Evolutionary conservation across 371 early-diverging fungal species (phyloP).

Genomic region (Mortierella sp.): DNA sequence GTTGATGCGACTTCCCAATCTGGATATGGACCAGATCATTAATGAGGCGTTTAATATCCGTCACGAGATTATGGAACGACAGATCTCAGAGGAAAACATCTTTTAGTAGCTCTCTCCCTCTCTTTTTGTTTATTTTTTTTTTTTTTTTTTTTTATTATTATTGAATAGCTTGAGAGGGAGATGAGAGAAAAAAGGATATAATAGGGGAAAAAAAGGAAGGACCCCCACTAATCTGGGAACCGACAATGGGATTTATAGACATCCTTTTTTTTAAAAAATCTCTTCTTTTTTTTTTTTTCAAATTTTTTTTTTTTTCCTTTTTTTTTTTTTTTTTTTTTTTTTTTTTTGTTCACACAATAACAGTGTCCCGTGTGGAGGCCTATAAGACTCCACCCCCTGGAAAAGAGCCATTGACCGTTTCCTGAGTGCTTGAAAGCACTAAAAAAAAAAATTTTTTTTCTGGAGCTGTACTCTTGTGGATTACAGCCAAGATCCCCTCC

Average conservation of each 20-base stretch:
- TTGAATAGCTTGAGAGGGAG: not conserved
- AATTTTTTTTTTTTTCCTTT: too few relatives aligned
- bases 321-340: too few relatives aligned
- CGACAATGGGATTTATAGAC: too few relatives aligned
- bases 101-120: not conserved
- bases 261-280: too few relatives aligned
- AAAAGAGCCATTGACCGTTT: too few relatives aligned
- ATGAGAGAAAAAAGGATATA: too few relatives aligned
- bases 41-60: conserved; percentile 72
- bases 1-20: conserved; percentile 78
- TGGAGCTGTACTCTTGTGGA: too few relatives aligned
- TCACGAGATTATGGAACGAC: conserved; percentile 70
- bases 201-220: too few relatives aligned
- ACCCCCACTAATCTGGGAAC: too few relatives aligned
- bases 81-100: conserved; percentile 45
- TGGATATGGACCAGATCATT: conserved; percentile 80
- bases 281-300: too few relatives aligned
- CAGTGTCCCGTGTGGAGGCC: not conserved
- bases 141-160: too few relatives aligned
- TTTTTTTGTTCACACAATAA: not conserved
- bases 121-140: not conserved
- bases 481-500: too few relatives aligned
- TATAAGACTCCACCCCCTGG: not conserved
- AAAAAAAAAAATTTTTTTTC: not conserved
- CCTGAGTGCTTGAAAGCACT: not conserved